A percentile compares a stretch with the other conserved stretches of the same genome.
phyloP scores from a whole-genome alignment of 192 early-diverging fungal genomes.

The Glomus cerebriforme region DNA sequence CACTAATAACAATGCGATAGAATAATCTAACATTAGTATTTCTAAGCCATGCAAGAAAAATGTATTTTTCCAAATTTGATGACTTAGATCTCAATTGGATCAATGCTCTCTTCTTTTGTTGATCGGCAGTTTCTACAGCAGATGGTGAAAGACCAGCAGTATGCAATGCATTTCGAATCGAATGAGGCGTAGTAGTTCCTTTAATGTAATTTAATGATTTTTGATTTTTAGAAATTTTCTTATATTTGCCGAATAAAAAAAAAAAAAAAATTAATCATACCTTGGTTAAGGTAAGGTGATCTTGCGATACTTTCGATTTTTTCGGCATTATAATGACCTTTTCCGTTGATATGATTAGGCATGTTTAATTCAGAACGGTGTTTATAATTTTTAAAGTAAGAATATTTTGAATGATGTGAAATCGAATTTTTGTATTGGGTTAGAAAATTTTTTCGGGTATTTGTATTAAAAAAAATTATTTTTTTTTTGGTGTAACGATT shows the following conservation, averaged over 20 bases:
- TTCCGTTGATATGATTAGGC: background rate
- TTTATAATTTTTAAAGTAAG: background rate
- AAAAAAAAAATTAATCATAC: background rate
- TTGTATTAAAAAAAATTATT: background rate
- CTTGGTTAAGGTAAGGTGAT: constrained; percentile 27
- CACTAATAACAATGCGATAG: constrained; percentile 74
- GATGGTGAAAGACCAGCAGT: constrained; percentile 74
- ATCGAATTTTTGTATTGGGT: background rate
- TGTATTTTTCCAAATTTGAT: constrained; percentile 78
- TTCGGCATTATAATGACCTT: background rate
- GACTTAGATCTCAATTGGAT: constrained; percentile 69
- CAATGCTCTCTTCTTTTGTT: constrained; percentile 76
- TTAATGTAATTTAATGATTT: constrained; percentile 66
- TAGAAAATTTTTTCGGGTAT: background rate
- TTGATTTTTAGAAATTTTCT: constrained; percentile 45
- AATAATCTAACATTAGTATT: constrained; percentile 82
- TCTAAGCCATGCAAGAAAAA: constrained; percentile 81
- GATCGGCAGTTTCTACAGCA: constrained; percentile 70
- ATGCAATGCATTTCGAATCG: constrained; percentile 57
- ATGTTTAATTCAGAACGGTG: background rate
- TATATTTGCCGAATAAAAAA: constrained; percentile 37
- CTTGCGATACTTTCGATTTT: background rate
- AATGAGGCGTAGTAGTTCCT: constrained; percentile 64
- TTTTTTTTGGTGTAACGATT: background rate
- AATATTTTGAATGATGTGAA: background rate